A percentile compares a stretch with the other conserved stretches of the same genome.
Conservation (phyloP, 306 rosid genomes). For the Canavalia ensiformis region DNA sequence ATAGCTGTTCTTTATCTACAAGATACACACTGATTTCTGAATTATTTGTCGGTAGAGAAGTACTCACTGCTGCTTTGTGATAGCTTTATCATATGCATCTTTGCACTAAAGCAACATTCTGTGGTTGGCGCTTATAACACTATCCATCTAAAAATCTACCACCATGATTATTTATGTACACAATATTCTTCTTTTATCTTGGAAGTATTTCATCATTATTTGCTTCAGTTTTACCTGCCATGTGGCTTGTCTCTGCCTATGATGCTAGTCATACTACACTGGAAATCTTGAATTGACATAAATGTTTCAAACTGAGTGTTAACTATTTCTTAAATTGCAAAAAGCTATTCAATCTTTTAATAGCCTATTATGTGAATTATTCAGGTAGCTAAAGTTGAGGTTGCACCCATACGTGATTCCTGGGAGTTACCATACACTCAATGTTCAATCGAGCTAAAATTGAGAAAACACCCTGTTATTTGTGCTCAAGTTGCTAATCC, state of each 20-base stretch:
- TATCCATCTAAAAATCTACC: conserved; percentile 20
- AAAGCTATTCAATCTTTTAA: conserved; percentile 33
- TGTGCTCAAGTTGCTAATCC: conserved; percentile 24
- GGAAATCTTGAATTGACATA: conserved; percentile 2
- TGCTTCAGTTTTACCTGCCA: conserved; percentile 22
- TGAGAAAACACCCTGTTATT: conserved; percentile 46
- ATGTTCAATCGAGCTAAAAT: conserved; percentile 97
- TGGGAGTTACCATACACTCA: conserved; percentile 95
- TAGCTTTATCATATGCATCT: conserved; percentile 2
- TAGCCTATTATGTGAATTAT: conserved; percentile 54
- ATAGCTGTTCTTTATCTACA: too few relatives aligned
- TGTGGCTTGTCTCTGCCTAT: background rate
- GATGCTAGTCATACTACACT: background rate
- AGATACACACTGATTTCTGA: too few relatives aligned
- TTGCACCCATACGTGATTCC: conserved; percentile 95
- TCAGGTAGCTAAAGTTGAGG: conserved; percentile 95
- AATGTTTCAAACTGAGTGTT: conserved; percentile 24
- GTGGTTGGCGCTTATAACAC: conserved; percentile 27
- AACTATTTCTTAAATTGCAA: conserved; percentile 29
- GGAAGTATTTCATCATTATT: conserved; percentile 12
- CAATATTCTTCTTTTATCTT: conserved; percentile 18
- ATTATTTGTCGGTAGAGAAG: conserved; percentile 31
- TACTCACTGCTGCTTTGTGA: conserved; percentile 7
- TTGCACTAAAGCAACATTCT: conserved; percentile 15
- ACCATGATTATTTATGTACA: conserved; percentile 24